These are phyloP conservation scores for Blastocystis sp. DNA, from an alignment of 352 stramenopile genomes.

Conservation along the genomic window DNA sequence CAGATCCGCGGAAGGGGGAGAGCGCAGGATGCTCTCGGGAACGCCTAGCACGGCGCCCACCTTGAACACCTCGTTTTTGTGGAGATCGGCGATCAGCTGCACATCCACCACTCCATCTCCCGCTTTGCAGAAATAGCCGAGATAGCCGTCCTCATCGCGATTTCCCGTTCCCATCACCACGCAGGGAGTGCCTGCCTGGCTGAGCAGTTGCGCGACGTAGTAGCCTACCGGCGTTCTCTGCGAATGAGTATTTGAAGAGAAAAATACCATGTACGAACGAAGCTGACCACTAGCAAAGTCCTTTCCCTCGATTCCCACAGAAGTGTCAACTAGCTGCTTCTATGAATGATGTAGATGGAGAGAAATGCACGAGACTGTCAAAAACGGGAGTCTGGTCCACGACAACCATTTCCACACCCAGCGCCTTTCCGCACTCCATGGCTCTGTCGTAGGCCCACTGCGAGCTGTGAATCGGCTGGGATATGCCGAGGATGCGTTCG, in stretches of 20 bases:
- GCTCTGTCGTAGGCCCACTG: slow-evolving; percentile 44
- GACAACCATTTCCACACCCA: slow-evolving; percentile 46
- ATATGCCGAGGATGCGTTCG: slow-evolving; percentile 57
- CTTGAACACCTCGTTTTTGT: slow-evolving; percentile 68
- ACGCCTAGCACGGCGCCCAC: slow-evolving; percentile 41
- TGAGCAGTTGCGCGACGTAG: slow-evolving; percentile 52
- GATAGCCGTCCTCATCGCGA: slow-evolving; percentile 50
- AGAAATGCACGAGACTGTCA: slow-evolving; percentile 5
- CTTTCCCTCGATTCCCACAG: not conserved
- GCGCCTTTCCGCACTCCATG: slow-evolving; percentile 47
- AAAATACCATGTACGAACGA: slow-evolving; percentile 62
- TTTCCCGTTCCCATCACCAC: slow-evolving; percentile 62
- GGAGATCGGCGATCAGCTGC: slow-evolving; percentile 63
- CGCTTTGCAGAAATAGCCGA: slow-evolving; percentile 69
- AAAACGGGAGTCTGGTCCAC: slow-evolving; percentile 41
- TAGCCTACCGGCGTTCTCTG: slow-evolving; percentile 58
- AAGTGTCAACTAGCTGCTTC: slow-evolving; percentile 24
- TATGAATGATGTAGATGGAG: not conserved
- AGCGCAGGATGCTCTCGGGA: slow-evolving; percentile 52
- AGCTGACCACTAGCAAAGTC: slow-evolving; percentile 52
- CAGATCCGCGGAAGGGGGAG: slow-evolving; percentile 64
- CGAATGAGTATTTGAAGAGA: not conserved
- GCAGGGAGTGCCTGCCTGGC: slow-evolving; percentile 32
- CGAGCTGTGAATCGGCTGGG: slow-evolving; percentile 58
- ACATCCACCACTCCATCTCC: slow-evolving; percentile 16